A percentile compares a stretch with the other conserved stretches of the same genome.
phyloP scores from a whole-genome alignment of 75 land plant genomes.

The Isoetes taiwanensis region DNA sequence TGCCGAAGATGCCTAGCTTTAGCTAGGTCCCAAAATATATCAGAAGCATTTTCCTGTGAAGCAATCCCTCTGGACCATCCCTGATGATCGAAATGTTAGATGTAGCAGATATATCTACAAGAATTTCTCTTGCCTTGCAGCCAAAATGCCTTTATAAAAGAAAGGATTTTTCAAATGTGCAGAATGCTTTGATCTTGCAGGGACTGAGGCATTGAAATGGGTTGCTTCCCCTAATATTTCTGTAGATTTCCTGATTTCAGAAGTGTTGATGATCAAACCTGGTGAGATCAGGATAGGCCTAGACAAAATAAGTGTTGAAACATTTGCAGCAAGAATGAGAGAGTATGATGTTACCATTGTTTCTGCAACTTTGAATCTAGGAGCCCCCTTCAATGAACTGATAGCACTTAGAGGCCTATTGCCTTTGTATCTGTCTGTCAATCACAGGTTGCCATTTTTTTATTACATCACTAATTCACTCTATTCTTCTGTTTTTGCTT shows the following conservation, averaged over 20 bases:
- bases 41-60: conserved; percentile 49
- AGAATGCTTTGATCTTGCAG: conserved; percentile 61
- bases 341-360: conserved; percentile 61
- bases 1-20: too few relatives aligned
- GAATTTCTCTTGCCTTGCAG: conserved; percentile 44
- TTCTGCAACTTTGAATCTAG: conserved; percentile 62
- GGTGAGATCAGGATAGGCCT: conserved; percentile 76
- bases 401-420: conserved; percentile 73
- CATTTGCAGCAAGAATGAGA: conserved; percentile 82
- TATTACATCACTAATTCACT: too few relatives aligned
- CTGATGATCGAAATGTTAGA: conserved; percentile 64
- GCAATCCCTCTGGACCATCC: conserved; percentile 60
- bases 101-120: conserved; percentile 61
- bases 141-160: too few relatives aligned
- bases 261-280: conserved; percentile 45
- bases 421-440: conserved; percentile 46
- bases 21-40: conserved; percentile 61
- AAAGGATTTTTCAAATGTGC: conserved; percentile 54
- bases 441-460: conserved; percentile 75
- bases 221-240: conserved; percentile 26
- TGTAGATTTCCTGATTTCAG: conserved; percentile 43
- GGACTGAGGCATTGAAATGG: conserved; percentile 29
- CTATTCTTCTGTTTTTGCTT: too few relatives aligned
- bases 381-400: conserved; percentile 80
- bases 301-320: conserved; percentile 66